phyloP scores from a whole-genome alignment of 2,329 filamentous ascomycete species.

The Hypoxylon sp. region DNA sequence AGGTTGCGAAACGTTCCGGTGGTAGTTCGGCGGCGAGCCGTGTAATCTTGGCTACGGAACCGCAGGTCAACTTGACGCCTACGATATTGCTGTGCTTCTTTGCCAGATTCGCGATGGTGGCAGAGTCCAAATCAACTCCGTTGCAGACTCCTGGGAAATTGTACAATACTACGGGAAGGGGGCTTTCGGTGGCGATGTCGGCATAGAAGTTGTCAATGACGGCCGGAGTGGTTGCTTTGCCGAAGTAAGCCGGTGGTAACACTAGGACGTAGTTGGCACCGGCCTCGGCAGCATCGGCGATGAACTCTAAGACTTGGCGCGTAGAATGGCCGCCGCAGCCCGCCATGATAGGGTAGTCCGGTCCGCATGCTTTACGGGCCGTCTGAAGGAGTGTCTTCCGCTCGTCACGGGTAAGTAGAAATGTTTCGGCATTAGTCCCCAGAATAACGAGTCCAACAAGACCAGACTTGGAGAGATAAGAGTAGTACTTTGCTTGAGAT shows the following conservation, averaged over 20 bases:
- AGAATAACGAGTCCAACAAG: constrained; percentile 55
- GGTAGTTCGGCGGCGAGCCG: constrained; percentile 67
- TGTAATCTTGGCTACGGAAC: constrained; percentile 72
- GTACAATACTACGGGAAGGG: constrained; percentile 74
- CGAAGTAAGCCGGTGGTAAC: constrained; percentile 76
- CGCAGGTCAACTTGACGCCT: constrained; percentile 77
- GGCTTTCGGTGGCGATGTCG: constrained; percentile 67
- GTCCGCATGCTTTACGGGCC: constrained; percentile 68
- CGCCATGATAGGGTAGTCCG: constrained; percentile 71
- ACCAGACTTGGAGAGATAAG: constrained; percentile 61
- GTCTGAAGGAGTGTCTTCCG: constrained; percentile 68
- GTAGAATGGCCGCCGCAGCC: constrained; percentile 76
- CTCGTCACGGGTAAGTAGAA: constrained; percentile 71
- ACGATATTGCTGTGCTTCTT: constrained; percentile 68
- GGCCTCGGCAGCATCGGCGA: constrained; percentile 70
- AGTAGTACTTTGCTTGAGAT: constrained; percentile 65
- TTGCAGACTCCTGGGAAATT: constrained; percentile 80
- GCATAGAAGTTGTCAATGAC: constrained; percentile 73
- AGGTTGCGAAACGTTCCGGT: constrained; percentile 73
- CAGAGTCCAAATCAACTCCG: constrained; percentile 77
- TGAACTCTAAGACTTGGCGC: constrained; percentile 72
- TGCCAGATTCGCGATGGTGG: constrained; percentile 70
- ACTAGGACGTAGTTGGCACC: constrained; percentile 75
- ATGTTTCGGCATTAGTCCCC: constrained; percentile 58
- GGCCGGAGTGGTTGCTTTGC: constrained; percentile 70